phyloP scores from a whole-genome alignment of 1,139 yeast species.

The Pneumocystis carinii region DNA sequence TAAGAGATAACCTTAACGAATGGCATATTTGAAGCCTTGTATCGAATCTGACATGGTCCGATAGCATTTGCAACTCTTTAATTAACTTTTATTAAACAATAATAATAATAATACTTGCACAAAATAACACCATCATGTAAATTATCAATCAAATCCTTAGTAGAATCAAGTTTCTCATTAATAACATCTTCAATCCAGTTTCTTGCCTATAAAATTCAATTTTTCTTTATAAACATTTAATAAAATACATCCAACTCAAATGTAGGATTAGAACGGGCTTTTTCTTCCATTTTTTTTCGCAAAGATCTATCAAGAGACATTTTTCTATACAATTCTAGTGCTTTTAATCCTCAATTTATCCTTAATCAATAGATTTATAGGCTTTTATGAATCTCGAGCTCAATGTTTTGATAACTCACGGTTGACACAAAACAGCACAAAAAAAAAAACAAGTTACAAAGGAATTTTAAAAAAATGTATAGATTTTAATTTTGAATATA shows the following conservation, averaged over 20 bases:
- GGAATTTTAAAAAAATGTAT: too few relatives aligned
- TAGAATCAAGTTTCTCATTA: conserved; percentile 15
- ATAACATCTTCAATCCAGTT: conserved; percentile 20
- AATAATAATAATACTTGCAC: conserved; percentile 17
- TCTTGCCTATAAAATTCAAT: background rate
- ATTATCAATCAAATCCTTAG: conserved; percentile 31
- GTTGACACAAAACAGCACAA: too few relatives aligned
- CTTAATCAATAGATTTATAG: background rate
- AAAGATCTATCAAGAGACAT: conserved; percentile 1
- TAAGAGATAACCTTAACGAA: conserved; percentile 35
- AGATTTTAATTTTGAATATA: too few relatives aligned
- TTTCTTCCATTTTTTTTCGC: background rate
- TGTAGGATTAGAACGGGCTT: background rate
- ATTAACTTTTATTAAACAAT: background rate
- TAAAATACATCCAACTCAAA: background rate
- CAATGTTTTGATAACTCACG: background rate
- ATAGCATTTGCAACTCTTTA: conserved; percentile 1
- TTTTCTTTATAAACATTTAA: background rate
- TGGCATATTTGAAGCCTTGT: conserved; percentile 58
- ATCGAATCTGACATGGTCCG: conserved; percentile 25
- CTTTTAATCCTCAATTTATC: background rate
- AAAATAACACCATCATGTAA: conserved; percentile 54
- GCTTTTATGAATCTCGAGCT: background rate
- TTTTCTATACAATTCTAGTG: background rate
- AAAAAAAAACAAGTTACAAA: too few relatives aligned